A percentile compares a stretch with the other conserved stretches of the same genome.
Evolutionary conservation across 805 yeast species (phyloP).

Genomic region (Saturnispora halmiae): DNA sequence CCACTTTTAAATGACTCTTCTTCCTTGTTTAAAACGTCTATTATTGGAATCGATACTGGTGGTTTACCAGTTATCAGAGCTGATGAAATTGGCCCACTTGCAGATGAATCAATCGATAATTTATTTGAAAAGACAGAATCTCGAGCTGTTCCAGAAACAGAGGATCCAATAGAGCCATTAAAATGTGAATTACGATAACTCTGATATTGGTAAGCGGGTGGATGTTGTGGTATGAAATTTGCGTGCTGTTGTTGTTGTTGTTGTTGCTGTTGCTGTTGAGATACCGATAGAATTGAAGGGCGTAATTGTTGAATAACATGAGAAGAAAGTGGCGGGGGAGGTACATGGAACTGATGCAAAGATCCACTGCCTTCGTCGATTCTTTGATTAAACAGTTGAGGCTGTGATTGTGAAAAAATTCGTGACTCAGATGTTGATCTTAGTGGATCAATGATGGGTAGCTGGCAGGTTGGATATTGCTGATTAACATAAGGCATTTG

Average conservation of each 20-base stretch:
- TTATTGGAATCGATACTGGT: background rate
- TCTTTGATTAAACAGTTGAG: too few relatives aligned
- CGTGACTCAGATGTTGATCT: slow-evolving; percentile 7
- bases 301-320: background rate
- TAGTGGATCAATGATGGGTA: background rate
- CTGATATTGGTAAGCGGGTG: too few relatives aligned
- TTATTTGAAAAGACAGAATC: slow-evolving; percentile 8
- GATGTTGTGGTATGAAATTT: too few relatives aligned
- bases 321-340: background rate
- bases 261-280: background rate
- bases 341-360: too few relatives aligned
- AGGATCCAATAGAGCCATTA: background rate
- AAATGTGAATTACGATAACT: background rate
- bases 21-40: too few relatives aligned
- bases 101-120: slow-evolving; percentile 1
- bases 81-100: slow-evolving; percentile 1
- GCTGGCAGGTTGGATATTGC: too few relatives aligned
- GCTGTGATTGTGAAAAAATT: background rate
- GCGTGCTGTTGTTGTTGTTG: background rate
- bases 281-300: slow-evolving; percentile 2
- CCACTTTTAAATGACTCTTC: background rate
- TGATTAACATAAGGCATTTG: too few relatives aligned
- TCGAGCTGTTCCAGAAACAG: background rate
- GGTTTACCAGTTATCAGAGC: background rate
- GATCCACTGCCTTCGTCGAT: too few relatives aligned